Evolutionary conservation across 2,329 filamentous ascomycete species (phyloP).

Genomic region (Ilyonectria sp.): DNA sequence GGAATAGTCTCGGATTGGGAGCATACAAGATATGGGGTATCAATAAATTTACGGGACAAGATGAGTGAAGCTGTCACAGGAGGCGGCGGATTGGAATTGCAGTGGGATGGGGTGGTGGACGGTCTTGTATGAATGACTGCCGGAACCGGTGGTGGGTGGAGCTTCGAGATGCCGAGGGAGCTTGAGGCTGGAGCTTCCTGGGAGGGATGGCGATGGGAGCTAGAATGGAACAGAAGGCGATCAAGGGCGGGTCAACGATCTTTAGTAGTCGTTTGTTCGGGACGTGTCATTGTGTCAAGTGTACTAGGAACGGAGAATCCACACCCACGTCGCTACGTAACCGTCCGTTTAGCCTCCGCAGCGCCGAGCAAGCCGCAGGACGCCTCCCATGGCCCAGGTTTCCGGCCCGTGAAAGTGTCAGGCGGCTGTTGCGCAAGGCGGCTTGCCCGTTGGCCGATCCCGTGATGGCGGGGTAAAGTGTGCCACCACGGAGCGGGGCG

Average conservation of each 20-base stretch:
- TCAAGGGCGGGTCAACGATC: slow-evolving; percentile 28
- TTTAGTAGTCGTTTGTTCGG: slow-evolving; percentile 36
- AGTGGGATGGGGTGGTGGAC: not conserved
- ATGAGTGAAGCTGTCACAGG: slow-evolving; percentile 1
- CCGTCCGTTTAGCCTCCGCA: slow-evolving; percentile 36
- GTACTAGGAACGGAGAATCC: slow-evolving; percentile 11
- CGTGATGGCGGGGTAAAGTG: slow-evolving; percentile 44
- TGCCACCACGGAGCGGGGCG: slow-evolving; percentile 28
- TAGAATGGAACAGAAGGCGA: slow-evolving; percentile 10
- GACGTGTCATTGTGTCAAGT: not conserved
- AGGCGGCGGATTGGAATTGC: not conserved
- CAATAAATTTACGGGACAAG: not conserved
- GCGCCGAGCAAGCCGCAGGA: slow-evolving; percentile 36
- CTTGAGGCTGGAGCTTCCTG: slow-evolving; percentile 20
- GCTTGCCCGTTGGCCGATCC: slow-evolving; percentile 24
- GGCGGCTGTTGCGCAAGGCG: slow-evolving; percentile 21
- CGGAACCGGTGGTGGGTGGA: not conserved
- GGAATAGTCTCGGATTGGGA: not conserved
- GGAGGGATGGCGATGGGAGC: slow-evolving; percentile 22
- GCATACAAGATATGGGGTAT: slow-evolving; percentile 18
- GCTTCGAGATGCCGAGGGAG: slow-evolving; percentile 8
- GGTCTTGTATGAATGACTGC: not conserved
- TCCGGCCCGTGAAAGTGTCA: slow-evolving; percentile 32
- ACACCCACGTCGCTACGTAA: slow-evolving; percentile 17
- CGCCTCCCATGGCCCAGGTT: slow-evolving; percentile 29